Conservation (phyloP, 257 asterid genomes). For the Rubia yunnanensis region DNA sequence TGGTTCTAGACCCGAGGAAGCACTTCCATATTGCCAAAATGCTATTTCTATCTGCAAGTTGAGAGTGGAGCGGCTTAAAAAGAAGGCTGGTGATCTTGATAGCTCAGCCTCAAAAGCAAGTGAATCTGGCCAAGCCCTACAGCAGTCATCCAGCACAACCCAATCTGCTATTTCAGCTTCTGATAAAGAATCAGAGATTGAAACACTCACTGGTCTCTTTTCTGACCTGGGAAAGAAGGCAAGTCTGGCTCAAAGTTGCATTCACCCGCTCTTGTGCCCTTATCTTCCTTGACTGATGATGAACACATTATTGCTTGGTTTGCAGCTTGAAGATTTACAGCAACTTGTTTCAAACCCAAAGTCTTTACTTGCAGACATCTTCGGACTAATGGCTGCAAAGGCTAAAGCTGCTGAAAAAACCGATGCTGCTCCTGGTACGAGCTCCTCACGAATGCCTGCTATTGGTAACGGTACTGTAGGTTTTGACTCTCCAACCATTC, state of each 20-base stretch:
- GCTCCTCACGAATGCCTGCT: constrained; percentile 42
- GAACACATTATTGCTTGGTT: constrained; percentile 2
- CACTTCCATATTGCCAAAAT: constrained; percentile 62
- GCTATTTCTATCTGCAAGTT: constrained; percentile 74
- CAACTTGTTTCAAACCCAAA: constrained; percentile 66
- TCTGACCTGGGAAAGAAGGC: constrained; percentile 85
- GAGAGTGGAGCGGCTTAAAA: constrained; percentile 51
- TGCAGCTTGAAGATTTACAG: constrained; percentile 95
- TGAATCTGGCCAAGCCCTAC: constrained; percentile 28
- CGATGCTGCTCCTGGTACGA: constrained; percentile 28
- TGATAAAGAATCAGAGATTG: constrained; percentile 58
- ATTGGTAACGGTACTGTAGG: constrained; percentile 30
- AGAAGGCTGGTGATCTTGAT: constrained; percentile 32
- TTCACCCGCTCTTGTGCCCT: background rate
- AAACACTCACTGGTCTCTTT: constrained; percentile 58
- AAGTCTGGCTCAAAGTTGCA: constrained; percentile 9
- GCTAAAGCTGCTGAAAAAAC: constrained; percentile 33
- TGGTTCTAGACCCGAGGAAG: constrained; percentile 85
- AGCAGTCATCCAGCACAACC: constrained; percentile 35
- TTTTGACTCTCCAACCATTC: constrained; percentile 42
- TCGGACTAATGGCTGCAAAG: constrained; percentile 53
- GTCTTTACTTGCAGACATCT: constrained; percentile 59
- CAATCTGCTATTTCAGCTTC: constrained; percentile 27
- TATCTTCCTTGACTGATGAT: constrained; percentile 3
- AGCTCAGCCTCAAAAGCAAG: constrained; percentile 22